phyloP scores from a whole-genome alignment of 176 grass and related monocot species.

The Typha latifolia region DNA sequence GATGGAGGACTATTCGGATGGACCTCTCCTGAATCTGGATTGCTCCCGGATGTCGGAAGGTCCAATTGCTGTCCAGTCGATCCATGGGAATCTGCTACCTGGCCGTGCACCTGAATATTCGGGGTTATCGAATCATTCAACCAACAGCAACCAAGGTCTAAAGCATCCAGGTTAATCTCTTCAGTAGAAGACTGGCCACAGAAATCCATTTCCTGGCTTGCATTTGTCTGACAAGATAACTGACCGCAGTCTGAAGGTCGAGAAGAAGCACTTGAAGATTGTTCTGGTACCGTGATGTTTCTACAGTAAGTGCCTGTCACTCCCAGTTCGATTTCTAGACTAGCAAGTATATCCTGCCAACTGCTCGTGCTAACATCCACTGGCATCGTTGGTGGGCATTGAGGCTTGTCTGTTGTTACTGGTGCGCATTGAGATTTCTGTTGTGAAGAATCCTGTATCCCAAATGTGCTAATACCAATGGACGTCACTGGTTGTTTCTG shows the following conservation, averaged over 20 bases:
- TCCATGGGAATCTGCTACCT: neutral
- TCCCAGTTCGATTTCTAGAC: slow-evolving; percentile 54
- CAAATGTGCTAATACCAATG: slow-evolving; percentile 15
- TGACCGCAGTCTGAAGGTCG: neutral
- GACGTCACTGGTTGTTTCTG: slow-evolving; percentile 22
- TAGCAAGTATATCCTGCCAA: slow-evolving; percentile 81
- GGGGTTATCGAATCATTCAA: neutral
- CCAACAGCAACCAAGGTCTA: neutral
- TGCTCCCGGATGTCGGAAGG: neutral
- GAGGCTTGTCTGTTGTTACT: slow-evolving; percentile 23
- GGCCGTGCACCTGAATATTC: neutral
- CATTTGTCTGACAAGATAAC: neutral
- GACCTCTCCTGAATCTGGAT: too few relatives aligned
- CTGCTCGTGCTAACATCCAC: slow-evolving; percentile 52
- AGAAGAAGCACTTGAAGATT: slow-evolving; percentile 11
- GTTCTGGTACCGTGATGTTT: slow-evolving; percentile 8
- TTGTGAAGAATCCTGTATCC: slow-evolving; percentile 10
- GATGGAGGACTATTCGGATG: too few relatives aligned
- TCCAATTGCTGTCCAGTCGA: neutral
- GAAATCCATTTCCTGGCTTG: neutral
- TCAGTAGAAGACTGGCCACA: neutral
- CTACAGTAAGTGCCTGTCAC: slow-evolving; percentile 24
- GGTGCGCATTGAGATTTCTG: slow-evolving; percentile 23
- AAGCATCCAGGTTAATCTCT: neutral
- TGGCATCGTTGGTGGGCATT: slow-evolving; percentile 8